These are phyloP conservation scores for Catharanthus roseus DNA, from an alignment of 257 asterid genomes.

Conservation along the genomic window DNA sequence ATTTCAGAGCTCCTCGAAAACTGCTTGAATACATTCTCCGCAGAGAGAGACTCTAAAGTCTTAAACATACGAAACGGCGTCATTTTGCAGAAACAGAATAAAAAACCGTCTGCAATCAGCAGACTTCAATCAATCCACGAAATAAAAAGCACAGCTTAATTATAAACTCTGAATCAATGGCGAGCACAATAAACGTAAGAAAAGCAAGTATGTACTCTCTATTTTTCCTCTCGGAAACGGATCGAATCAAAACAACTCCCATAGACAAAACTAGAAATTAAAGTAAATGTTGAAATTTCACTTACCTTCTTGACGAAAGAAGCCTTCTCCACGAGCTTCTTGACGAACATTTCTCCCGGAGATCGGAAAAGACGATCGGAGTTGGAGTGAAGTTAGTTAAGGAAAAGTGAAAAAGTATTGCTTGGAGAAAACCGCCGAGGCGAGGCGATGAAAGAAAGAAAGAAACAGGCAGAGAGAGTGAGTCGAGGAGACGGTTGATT, in stretches of 20 bases:
- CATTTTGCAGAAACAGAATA: constrained; percentile 6
- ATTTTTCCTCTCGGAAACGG: not conserved
- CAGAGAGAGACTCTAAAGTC: not conserved
- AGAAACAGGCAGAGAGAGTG: too few relatives aligned
- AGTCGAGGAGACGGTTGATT: constrained; percentile 37
- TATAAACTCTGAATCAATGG: not conserved
- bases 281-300: not conserved
- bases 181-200: not conserved
- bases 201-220: not conserved
- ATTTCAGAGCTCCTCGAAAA: not conserved
- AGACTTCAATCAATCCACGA: not conserved
- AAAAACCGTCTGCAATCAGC: not conserved
- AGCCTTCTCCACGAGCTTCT: constrained; percentile 90
- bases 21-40: not conserved
- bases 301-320: constrained; percentile 67
- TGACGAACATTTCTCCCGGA: constrained; percentile 41
- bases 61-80: not conserved
- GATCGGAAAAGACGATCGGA: not conserved
- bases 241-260: not conserved
- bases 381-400: not conserved
- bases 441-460: constrained; percentile 2
- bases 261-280: not conserved
- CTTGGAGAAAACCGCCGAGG: constrained; percentile 17
- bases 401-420: not conserved
- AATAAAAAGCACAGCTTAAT: not conserved